These are phyloP conservation scores for Strigomonas culicis DNA, from an alignment of 208 protist genomes.

Conservation along the genomic window DNA sequence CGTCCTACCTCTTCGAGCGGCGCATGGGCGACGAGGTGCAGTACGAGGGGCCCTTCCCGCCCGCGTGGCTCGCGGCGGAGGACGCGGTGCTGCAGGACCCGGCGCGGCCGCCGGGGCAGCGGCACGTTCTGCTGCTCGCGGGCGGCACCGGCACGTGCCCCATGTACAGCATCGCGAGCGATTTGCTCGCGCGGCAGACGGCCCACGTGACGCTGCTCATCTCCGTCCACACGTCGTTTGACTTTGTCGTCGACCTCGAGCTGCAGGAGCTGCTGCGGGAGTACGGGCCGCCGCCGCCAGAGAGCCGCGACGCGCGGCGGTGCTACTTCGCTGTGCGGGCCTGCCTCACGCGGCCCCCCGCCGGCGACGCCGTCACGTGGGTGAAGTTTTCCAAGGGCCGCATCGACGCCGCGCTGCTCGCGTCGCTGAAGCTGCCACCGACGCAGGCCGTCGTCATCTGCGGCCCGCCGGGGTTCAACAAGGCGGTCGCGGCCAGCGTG, in stretches of 20 bases:
- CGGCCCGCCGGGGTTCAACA: slow-evolving; percentile 50
- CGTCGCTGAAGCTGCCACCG: slow-evolving; percentile 1
- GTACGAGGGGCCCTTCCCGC: slow-evolving; percentile 51
- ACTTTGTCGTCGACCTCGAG: slow-evolving; percentile 42
- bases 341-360: not conserved
- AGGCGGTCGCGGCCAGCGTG: slow-evolving; percentile 18
- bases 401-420: slow-evolving; percentile 6
- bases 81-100: slow-evolving; percentile 27
- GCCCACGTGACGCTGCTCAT: slow-evolving; percentile 51
- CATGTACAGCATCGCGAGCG: slow-evolving; percentile 48
- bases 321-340: not conserved
- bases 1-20: slow-evolving; percentile 37
- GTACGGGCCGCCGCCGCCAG: slow-evolving; percentile 14
- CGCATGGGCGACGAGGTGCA: slow-evolving; percentile 35
- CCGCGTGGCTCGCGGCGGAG: slow-evolving; percentile 35
- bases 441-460: slow-evolving; percentile 45
- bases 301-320: slow-evolving; percentile 5
- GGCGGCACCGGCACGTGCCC: slow-evolving; percentile 63
- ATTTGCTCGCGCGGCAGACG: slow-evolving; percentile 32
- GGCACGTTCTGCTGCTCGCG: slow-evolving; percentile 57
- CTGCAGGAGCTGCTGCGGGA: slow-evolving; percentile 27
- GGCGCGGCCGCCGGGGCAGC: slow-evolving; percentile 1
- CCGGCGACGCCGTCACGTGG: slow-evolving; percentile 7
- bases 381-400: slow-evolving; percentile 13
- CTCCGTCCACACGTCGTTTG: slow-evolving; percentile 29